Percentiles rank a stretch among this genome's conserved stretches.
phyloP scores from a whole-genome alignment of 495 filamentous ascomycete species.

The Massariosphaeria phaeospora region DNA sequence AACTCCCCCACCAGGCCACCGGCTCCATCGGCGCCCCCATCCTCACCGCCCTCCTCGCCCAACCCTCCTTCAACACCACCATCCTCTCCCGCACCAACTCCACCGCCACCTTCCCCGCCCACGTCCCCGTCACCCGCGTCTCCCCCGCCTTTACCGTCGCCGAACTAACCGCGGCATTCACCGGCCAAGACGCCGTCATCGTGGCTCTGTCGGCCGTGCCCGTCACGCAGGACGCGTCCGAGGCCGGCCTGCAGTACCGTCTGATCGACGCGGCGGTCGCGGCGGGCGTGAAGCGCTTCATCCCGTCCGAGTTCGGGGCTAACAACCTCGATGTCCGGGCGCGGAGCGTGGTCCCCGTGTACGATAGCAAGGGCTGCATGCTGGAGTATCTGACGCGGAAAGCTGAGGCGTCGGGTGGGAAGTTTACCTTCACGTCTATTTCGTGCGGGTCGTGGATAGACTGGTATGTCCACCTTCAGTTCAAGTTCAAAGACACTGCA shows the following conservation, averaged over 20 bases:
- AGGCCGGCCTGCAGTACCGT: constrained; percentile 25
- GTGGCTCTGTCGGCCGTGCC: constrained; percentile 34
- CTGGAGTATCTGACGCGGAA: constrained; percentile 46
- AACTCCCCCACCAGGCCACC: constrained; percentile 32
- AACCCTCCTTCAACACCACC: constrained; percentile 54
- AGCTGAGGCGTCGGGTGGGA: constrained; percentile 27
- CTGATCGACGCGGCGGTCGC: constrained; percentile 38
- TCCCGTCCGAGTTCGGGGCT: constrained; percentile 41
- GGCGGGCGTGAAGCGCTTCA: constrained; percentile 40
- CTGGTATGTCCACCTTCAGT: constrained; percentile 42
- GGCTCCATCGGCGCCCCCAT: constrained; percentile 42
- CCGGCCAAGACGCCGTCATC: constrained; percentile 48
- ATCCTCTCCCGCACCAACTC: constrained; percentile 43
- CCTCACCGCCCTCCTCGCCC: constrained; percentile 38
- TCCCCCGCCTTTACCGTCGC: constrained; percentile 58
- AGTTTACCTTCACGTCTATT: constrained; percentile 49
- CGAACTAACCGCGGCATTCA: constrained; percentile 41
- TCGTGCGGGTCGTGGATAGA: constrained; percentile 48
- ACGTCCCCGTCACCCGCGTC: constrained; percentile 41
- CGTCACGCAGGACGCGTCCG: constrained; percentile 17
- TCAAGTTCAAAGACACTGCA: too few species aligned
- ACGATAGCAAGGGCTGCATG: constrained; percentile 40
- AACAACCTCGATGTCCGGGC: constrained; percentile 37
- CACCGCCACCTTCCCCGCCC: constrained; percentile 41
- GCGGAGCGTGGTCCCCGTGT: constrained; percentile 17